These are phyloP conservation scores for Orychophragmus violaceus DNA, from an alignment of 345 rosid genomes.

Conservation along the genomic window DNA sequence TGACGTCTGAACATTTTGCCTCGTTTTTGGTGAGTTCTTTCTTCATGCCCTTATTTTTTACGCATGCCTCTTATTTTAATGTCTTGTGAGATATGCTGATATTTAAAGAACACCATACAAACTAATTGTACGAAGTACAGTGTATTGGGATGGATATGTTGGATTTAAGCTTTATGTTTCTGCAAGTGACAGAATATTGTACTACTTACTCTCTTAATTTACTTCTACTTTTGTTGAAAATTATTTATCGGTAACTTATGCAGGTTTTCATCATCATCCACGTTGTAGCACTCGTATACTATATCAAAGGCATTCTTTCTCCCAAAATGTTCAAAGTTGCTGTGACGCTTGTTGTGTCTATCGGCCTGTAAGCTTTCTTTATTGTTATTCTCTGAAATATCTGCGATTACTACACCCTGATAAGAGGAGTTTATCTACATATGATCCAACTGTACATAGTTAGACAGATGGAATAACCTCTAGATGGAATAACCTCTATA, in stretches of 20 bases:
- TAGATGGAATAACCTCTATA: not conserved
- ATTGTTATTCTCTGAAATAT: conserved; percentile 14
- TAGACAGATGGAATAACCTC: conserved; percentile 1
- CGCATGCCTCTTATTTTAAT: not conserved
- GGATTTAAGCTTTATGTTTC: conserved; percentile 12
- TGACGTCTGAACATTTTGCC: conserved; percentile 99
- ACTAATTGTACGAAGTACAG: not conserved
- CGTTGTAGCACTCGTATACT: conserved; percentile 84
- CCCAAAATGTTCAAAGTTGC: conserved; percentile 94
- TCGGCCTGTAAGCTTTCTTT: conserved; percentile 79
- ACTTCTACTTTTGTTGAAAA: not conserved
- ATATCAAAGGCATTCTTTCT: conserved; percentile 85
- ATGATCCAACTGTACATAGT: not conserved
- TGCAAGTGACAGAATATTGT: not conserved
- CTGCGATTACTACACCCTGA: not conserved
- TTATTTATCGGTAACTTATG: not conserved
- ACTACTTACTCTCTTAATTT: not conserved
- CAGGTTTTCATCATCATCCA: conserved; percentile 97
- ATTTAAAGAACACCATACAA: not conserved
- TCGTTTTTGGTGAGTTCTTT: conserved; percentile 77
- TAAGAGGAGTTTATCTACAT: conserved; percentile 2
- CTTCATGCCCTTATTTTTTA: not conserved
- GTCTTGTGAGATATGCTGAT: not conserved
- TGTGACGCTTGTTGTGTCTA: conserved; percentile 78
- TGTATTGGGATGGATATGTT: not conserved